phyloP scores from a whole-genome alignment of 306 rosid species.

The Pyrus pyrifolia region DNA sequence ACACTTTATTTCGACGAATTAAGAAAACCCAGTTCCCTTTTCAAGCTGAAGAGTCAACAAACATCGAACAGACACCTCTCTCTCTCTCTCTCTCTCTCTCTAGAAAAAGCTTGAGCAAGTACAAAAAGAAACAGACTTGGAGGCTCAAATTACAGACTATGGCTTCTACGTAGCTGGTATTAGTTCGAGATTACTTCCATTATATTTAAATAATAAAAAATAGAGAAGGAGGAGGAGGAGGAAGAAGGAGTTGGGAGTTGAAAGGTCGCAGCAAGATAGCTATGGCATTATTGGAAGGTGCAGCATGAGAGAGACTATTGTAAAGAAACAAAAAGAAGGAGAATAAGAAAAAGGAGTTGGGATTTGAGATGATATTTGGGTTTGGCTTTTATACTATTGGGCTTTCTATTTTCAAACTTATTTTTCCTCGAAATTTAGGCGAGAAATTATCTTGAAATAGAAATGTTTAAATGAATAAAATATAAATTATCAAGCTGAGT shows the following conservation, averaged over 20 bases:
- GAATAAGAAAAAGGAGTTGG: background rate
- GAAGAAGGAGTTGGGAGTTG: slow-evolving; percentile 9
- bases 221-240: background rate
- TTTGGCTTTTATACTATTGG: slow-evolving; percentile 15
- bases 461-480: background rate
- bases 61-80: slow-evolving; percentile 6
- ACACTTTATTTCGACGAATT: slow-evolving; percentile 55
- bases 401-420: background rate
- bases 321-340: background rate
- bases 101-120: background rate
- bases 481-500: background rate
- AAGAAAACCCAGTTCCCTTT: slow-evolving; percentile 22
- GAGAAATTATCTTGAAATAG: slow-evolving; percentile 11
- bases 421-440: slow-evolving; percentile 7
- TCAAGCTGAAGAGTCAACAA: slow-evolving; percentile 17
- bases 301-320: background rate
- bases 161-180: background rate
- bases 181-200: slow-evolving; percentile 7
- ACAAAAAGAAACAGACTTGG: background rate
- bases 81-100: background rate
- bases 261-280: background rate
- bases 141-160: background rate
- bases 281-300: slow-evolving; percentile 20
- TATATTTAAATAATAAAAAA: slow-evolving; percentile 23
- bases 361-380: slow-evolving; percentile 8